Evolutionary conservation across 805 yeast species (phyloP).

Genomic region (Nakazawaea ishiwadae): DNA sequence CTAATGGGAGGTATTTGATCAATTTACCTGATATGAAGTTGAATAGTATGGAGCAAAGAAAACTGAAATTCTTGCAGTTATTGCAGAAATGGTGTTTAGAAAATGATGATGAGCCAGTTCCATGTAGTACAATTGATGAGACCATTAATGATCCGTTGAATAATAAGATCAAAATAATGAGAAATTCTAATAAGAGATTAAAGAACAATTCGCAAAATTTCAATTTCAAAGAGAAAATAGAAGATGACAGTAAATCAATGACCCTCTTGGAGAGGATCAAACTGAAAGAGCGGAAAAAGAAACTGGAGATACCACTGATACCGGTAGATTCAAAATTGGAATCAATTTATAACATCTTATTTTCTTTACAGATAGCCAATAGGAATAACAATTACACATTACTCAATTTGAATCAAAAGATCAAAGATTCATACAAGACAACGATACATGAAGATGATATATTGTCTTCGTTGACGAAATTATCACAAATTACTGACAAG

Average conservation of each 20-base stretch:
- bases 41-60: conserved; percentile 3
- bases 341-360: conserved; percentile 20
- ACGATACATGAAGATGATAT: conserved; percentile 19
- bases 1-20: conserved; percentile 8
- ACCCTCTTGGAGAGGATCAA: conserved; percentile 36
- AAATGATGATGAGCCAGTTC: conserved; percentile 1
- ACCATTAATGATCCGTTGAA: conserved; percentile 4
- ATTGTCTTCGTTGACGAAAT: conserved; percentile 8
- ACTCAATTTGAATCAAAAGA: conserved; percentile 15
- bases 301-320: conserved; percentile 8
- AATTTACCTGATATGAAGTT: neutral
- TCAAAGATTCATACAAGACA: conserved; percentile 18
- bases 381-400: conserved; percentile 11
- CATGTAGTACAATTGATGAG: conserved; percentile 4
- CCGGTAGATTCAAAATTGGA: conserved; percentile 16
- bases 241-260: conserved; percentile 14
- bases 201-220: conserved; percentile 33
- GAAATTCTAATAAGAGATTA: conserved; percentile 10
- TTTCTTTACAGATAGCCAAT: conserved; percentile 18
- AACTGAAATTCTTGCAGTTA: neutral
- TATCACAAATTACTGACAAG: conserved; percentile 12
- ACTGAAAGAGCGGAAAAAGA: conserved; percentile 27
- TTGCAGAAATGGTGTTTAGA: neutral
- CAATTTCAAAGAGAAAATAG: conserved; percentile 28
- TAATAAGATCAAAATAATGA: conserved; percentile 2